Percentiles rank a stretch among this genome's conserved stretches.
These are phyloP conservation scores for Puccinia novopanici DNA, from an alignment of 1,284 basidiomycete species.

Conservation along the genomic window DNA sequence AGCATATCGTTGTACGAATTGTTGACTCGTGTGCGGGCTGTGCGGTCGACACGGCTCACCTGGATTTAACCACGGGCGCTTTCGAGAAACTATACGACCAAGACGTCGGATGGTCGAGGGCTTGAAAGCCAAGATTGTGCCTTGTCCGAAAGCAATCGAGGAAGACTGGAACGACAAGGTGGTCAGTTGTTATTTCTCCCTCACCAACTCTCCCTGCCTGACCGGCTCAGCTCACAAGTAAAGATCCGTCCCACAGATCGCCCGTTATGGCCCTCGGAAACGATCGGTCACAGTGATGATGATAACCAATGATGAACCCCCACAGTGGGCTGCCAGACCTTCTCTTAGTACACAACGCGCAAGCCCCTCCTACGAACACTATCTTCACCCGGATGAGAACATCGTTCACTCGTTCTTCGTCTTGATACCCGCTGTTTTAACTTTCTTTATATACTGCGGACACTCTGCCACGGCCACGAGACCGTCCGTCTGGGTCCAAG, in stretches of 20 bases:
- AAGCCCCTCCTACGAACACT: background rate
- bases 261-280: background rate
- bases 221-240: background rate
- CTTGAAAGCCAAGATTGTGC: conserved; percentile 33
- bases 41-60: background rate
- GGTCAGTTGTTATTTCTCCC: background rate
- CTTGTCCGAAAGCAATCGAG: background rate
- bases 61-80: conserved; percentile 36
- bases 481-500: no score
- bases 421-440: background rate
- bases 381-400: background rate
- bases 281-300: background rate
- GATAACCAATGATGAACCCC: background rate
- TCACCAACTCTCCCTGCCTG: background rate
- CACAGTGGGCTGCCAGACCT: background rate
- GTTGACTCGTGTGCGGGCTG: conserved; percentile 35
- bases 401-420: background rate
- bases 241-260: background rate
- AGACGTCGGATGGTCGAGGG: conserved; percentile 29
- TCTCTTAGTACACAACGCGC: background rate
- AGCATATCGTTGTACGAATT: conserved; percentile 34
- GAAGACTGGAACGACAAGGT: background rate
- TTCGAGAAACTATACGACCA: conserved; percentile 31
- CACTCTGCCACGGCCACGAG: background rate
- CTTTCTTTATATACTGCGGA: background rate